These are phyloP conservation scores for Diddensiella transvaalensis DNA, from an alignment of 805 yeast genomes.

Conservation along the genomic window DNA sequence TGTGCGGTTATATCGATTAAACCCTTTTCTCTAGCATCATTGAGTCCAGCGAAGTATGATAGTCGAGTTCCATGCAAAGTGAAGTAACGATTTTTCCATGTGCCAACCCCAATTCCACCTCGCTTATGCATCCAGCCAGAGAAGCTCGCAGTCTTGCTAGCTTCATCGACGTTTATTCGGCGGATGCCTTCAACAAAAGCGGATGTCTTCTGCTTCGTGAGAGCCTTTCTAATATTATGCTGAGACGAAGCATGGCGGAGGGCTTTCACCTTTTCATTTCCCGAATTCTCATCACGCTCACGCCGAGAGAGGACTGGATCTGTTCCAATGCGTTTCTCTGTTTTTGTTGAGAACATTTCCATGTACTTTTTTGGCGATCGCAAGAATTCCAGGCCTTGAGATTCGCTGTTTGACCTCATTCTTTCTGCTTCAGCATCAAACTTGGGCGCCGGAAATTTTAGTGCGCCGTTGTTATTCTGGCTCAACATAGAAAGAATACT, in stretches of 20 bases:
- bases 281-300: not conserved
- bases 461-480: not conserved
- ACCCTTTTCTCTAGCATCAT: slow-evolving; percentile 84
- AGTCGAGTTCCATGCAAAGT: slow-evolving; percentile 89
- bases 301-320: slow-evolving; percentile 4
- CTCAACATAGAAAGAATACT: slow-evolving; percentile 21
- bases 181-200: slow-evolving; percentile 74
- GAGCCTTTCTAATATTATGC: slow-evolving; percentile 33
- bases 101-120: slow-evolving; percentile 78
- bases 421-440: not conserved
- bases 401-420: not conserved
- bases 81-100: slow-evolving; percentile 87
- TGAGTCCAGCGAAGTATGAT: slow-evolving; percentile 76
- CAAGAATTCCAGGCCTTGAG: not conserved
- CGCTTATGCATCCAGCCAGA: slow-evolving; percentile 97
- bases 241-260: slow-evolving; percentile 41
- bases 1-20: slow-evolving; percentile 94
- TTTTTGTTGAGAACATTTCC: not conserved
- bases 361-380: slow-evolving; percentile 2
- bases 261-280: not conserved
- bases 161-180: slow-evolving; percentile 66
- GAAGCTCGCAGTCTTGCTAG: slow-evolving; percentile 68
- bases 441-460: not conserved
- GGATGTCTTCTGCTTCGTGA: slow-evolving; percentile 37
- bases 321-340: slow-evolving; percentile 12